Percentiles rank a stretch among this genome's conserved stretches.
Conservation (phyloP, 2,329 filamentous ascomycete genomes). For the Trichophaea hybrida region DNA sequence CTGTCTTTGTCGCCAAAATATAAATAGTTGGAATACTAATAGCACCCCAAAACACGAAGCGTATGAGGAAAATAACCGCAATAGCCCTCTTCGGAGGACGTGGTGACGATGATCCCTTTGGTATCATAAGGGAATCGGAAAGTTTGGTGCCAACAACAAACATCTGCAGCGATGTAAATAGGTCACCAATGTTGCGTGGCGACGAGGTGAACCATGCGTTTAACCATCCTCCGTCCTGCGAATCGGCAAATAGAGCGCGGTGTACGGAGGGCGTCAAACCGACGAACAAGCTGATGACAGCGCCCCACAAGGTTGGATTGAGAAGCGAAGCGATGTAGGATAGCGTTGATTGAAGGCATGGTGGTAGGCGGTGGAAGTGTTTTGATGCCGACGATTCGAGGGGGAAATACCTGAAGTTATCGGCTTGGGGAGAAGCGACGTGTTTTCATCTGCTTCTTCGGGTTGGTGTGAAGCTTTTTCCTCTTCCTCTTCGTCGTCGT, state of each 20-base stretch:
- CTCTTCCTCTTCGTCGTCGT: conserved; percentile 28
- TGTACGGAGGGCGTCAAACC: conserved; percentile 48
- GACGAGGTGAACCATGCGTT: conserved; percentile 51
- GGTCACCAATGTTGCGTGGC: conserved; percentile 45
- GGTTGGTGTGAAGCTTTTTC: conserved; percentile 27
- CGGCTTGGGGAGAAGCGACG: conserved; percentile 36
- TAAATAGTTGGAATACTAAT: conserved; percentile 41
- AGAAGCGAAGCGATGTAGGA: conserved; percentile 35
- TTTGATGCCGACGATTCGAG: conserved; percentile 27
- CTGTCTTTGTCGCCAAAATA: conserved; percentile 39
- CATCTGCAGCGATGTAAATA: conserved; percentile 52
- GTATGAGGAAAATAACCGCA: conserved; percentile 39
- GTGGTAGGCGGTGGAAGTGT: conserved; percentile 29
- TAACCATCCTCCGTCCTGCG: conserved; percentile 46
- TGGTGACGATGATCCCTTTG: conserved; percentile 33
- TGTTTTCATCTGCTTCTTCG: conserved; percentile 35
- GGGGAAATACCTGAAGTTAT: background rate
- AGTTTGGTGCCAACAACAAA: conserved; percentile 54
- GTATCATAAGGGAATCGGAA: conserved; percentile 34
- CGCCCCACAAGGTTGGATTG: conserved; percentile 49
- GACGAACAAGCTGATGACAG: conserved; percentile 43
- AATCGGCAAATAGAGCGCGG: conserved; percentile 45
- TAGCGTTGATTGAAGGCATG: conserved; percentile 32
- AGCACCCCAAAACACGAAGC: conserved; percentile 48
- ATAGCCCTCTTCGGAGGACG: conserved; percentile 39